Evolutionary conservation across 768 basidiomycete genomes (phyloP), one percentile per base, ranked within the genome.

Genomic region (Krasilnikovozyma curviuscula): DNA sequence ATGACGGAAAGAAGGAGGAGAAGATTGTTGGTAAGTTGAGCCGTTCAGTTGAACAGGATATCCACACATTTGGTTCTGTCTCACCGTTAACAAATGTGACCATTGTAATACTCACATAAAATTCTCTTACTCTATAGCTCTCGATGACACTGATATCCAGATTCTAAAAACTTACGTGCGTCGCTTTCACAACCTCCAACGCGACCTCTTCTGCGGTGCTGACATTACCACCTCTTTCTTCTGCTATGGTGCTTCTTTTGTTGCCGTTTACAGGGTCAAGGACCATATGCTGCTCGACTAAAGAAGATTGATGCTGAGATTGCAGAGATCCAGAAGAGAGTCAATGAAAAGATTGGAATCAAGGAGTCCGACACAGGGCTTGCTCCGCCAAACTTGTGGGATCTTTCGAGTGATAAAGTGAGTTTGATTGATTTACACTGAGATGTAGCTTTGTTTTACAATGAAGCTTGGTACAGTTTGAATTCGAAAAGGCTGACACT

Each of bases 331-430:
- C 91, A 91, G 69, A 88, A 89, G 63, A 78, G 88, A 31, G 89
- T 98, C 48, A 91, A 97, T 58, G 91, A 97, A 71, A 88, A 85
- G 64, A 82, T 98, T 54, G 93, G 84, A 53, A 86, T 97, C 52
- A 93, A 95, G 73, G 93, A 98, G 64, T 88, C 83, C 2, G 93
- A 97, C 66, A 98, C 93, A 12, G 93, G 93, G 40, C 75, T 98
- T 46, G 88, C 93, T 2, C 77, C 86, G 9, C 91, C 93, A 9
- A 95, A 97, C 62, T 69, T 97, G 21, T 98, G 93, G 93, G 93
- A 98, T 65, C 75, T 93, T 48, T 74, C 81, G 31, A 86, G 88
- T 5, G 93, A 98, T 67, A 74, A 80, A 57, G 50, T 52, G 8
- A 28, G 50, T 19, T 31, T 18, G 42, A 5, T 44, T 9, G 9